Evolutionary conservation across 495 filamentous ascomycete species (phyloP).

Genomic region (Lepraria neglecta): DNA sequence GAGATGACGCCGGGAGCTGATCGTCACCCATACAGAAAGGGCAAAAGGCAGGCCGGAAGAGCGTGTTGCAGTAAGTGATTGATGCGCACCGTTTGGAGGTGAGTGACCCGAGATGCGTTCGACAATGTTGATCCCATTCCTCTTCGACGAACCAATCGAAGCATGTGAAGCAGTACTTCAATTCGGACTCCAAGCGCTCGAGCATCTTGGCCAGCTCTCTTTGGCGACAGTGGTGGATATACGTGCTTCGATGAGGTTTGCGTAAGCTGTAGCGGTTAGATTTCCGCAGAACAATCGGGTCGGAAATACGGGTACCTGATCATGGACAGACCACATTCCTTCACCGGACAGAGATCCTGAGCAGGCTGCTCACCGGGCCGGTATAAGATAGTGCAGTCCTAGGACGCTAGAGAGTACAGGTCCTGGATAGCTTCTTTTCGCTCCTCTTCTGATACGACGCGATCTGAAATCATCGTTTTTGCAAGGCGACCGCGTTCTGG

Average conservation of each 20-base stretch:
- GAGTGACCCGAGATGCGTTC: not conserved
- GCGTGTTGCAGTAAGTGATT: not conserved
- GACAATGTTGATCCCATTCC: not conserved
- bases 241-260: not conserved
- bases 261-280: not conserved
- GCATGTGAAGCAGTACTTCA: not conserved
- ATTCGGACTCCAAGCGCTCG: not conserved
- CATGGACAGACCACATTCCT: not conserved
- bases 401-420: slow-evolving; percentile 1
- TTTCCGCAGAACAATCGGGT: slow-evolving; percentile 20
- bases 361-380: slow-evolving; percentile 9
- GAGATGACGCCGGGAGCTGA: not conserved
- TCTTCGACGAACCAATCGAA: not conserved
- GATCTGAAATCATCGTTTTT: slow-evolving; percentile 9
- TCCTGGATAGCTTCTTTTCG: slow-evolving; percentile 4
- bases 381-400: slow-evolving; percentile 11
- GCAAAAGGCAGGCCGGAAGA: not conserved
- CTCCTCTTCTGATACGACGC: not conserved
- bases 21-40: not conserved
- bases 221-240: not conserved
- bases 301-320: slow-evolving; percentile 5
- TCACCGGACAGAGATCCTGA: not conserved
- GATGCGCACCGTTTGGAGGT: not conserved
- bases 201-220: not conserved
- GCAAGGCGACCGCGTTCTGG: slow-evolving; percentile 1